phyloP scores from a whole-genome alignment of 106 monocot species.

The Dendrobium chrysotoxum region DNA sequence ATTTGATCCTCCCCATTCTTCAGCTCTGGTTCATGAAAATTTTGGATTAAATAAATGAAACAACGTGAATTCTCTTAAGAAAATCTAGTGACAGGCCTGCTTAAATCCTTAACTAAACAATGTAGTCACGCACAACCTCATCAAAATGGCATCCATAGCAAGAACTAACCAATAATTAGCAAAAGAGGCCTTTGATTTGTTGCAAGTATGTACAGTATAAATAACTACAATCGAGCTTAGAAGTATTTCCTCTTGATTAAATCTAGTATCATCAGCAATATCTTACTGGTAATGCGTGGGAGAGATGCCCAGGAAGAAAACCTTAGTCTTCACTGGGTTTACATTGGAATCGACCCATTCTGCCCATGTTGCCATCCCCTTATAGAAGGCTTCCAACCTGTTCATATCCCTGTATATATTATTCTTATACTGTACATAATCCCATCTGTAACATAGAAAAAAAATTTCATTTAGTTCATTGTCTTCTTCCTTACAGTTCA shows the following conservation, averaged over 20 bases:
- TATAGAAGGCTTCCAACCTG: slow-evolving; percentile 48
- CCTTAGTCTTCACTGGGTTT: slow-evolving; percentile 25
- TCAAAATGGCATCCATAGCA: too few species aligned
- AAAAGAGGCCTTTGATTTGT: neutral
- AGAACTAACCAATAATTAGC: too few species aligned
- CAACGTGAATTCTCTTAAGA: neutral
- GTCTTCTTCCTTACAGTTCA: neutral
- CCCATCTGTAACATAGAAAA: slow-evolving; percentile 47
- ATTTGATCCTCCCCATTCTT: slow-evolving; percentile 11
- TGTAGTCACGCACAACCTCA: too few species aligned
- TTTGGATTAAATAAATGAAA: neutral
- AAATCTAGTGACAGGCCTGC: too few species aligned
- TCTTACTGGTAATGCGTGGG: slow-evolving; percentile 52
- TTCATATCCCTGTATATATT: slow-evolving; percentile 48
- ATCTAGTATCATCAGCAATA: neutral
- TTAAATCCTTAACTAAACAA: too few species aligned
- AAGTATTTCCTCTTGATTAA: neutral
- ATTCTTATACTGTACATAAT: slow-evolving; percentile 54
- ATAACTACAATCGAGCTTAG: neutral
- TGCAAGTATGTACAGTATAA: neutral
- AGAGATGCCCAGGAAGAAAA: slow-evolving; percentile 65
- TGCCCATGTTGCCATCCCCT: slow-evolving; percentile 48
- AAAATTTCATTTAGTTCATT: neutral
- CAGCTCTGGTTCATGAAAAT: slow-evolving; percentile 6
- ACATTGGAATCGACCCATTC: slow-evolving; percentile 48